phyloP scores from a whole-genome alignment of 148 eudicot genomes.

The Dysphania ambrosioides region DNA sequence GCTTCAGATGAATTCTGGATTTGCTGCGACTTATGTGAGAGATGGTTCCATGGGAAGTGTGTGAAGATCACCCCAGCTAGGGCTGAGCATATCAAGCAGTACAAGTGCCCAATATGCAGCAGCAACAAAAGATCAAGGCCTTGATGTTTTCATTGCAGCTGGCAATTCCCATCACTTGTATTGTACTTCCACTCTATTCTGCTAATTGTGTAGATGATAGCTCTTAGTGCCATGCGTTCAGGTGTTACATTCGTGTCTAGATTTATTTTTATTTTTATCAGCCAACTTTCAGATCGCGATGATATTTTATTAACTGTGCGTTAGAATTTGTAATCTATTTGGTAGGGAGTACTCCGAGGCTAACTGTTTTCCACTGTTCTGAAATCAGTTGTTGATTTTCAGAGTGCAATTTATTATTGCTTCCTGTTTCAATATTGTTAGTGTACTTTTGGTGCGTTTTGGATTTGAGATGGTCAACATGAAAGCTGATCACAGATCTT shows the following conservation, averaged over 20 bases:
- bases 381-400: slow-evolving; percentile 15
- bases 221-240: slow-evolving; percentile 14
- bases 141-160: slow-evolving; percentile 10
- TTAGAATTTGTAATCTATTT: slow-evolving; percentile 10
- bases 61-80: slow-evolving; percentile 63
- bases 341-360: background rate
- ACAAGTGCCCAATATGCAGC: slow-evolving; percentile 63
- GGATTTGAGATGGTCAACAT: background rate
- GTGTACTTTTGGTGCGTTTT: background rate
- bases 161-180: background rate
- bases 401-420: slow-evolving; percentile 6
- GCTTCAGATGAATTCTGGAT: slow-evolving; percentile 66
- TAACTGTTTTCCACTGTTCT: slow-evolving; percentile 4
- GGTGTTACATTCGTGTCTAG: slow-evolving; percentile 12
- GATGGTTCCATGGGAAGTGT: slow-evolving; percentile 69
- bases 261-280: slow-evolving; percentile 11
- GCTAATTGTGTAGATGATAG: slow-evolving; percentile 17
- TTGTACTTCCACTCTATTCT: slow-evolving; percentile 13
- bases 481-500: too few species aligned
- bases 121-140: slow-evolving; percentile 48
- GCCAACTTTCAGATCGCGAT: slow-evolving; percentile 36
- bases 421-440: background rate
- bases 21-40: slow-evolving; percentile 60
- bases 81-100: slow-evolving; percentile 67
- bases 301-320: slow-evolving; percentile 11